A percentile compares a stretch with the other conserved stretches of the same genome.
Conservation (phyloP, 2,329 filamentous ascomycete genomes). For the Cytospora leucostoma region DNA sequence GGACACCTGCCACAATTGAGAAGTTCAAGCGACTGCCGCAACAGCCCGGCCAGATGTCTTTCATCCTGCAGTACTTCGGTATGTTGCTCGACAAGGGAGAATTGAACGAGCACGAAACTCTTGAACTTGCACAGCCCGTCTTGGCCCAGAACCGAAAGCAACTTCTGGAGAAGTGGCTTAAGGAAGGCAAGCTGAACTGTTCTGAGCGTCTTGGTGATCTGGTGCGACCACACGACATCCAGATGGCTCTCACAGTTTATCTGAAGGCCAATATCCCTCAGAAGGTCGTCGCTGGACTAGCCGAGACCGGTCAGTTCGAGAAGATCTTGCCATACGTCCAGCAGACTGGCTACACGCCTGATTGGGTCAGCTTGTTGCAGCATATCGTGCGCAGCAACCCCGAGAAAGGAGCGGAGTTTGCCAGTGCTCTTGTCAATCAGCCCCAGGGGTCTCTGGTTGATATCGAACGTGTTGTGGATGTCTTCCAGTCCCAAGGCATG, state of each 20-base stretch:
- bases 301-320: slow-evolving; percentile 94
- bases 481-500: slow-evolving; percentile 98
- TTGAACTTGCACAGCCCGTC: slow-evolving; percentile 91
- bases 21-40: slow-evolving; percentile 86
- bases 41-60: slow-evolving; percentile 83
- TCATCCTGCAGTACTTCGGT: slow-evolving; percentile 96
- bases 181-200: slow-evolving; percentile 92
- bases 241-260: slow-evolving; percentile 86
- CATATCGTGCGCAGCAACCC: slow-evolving; percentile 90
- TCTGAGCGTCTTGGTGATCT: slow-evolving; percentile 97
- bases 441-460: slow-evolving; percentile 87
- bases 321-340: slow-evolving; percentile 92
- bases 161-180: slow-evolving; percentile 95
- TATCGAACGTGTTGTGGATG: slow-evolving; percentile 91
- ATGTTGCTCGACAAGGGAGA: slow-evolving; percentile 94
- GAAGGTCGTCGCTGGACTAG: slow-evolving; percentile 93
- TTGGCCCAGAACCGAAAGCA: slow-evolving; percentile 93
- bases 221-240: slow-evolving; percentile 84
- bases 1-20: slow-evolving; percentile 93
- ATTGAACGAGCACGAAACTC: slow-evolving; percentile 88
- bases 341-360: slow-evolving; percentile 85
- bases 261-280: slow-evolving; percentile 85
- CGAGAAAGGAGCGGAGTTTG: slow-evolving; percentile 94
- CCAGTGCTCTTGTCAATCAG: slow-evolving; percentile 85
- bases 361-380: slow-evolving; percentile 88